phyloP scores from a whole-genome alignment of 257 asterid species.

The Primulina eburnea region DNA sequence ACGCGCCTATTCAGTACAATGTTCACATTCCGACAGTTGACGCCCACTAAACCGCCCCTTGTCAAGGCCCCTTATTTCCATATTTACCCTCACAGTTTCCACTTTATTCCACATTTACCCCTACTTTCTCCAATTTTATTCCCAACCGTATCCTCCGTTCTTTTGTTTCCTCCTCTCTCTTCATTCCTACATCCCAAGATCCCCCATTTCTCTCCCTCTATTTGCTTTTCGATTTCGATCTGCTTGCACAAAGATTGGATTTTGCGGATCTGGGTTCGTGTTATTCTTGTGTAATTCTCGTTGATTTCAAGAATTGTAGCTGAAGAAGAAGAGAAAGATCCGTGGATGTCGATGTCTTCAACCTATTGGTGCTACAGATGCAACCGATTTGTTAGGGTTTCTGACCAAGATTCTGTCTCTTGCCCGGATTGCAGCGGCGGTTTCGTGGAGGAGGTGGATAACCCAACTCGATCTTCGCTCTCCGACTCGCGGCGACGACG shows the following conservation, averaged over 20 bases:
- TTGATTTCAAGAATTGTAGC: not conserved
- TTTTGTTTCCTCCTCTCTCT: not conserved
- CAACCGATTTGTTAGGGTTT: slow-evolving; percentile 58
- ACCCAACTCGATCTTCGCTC: slow-evolving; percentile 42
- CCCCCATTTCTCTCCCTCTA: not conserved
- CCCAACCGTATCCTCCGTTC: not conserved
- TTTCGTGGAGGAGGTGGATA: slow-evolving; percentile 63
- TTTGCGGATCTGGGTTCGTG: not conserved
- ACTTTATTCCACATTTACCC: too few relatives aligned
- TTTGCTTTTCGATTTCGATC: not conserved
- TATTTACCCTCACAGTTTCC: not conserved
- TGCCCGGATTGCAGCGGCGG: slow-evolving; percentile 80
- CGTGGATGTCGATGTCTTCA: slow-evolving; percentile 48
- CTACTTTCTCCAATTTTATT: not conserved
- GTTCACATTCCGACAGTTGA: not conserved
- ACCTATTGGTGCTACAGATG: slow-evolving; percentile 77
- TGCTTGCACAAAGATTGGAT: not conserved
- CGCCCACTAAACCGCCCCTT: not conserved
- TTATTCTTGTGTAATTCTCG: not conserved
- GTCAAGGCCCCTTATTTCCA: not conserved
- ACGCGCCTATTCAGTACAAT: not conserved
- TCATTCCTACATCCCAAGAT: not conserved
- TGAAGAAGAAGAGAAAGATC: not conserved
- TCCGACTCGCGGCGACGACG: slow-evolving; percentile 63
- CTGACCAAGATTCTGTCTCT: slow-evolving; percentile 42